Evolutionary conservation across 2,329 filamentous ascomycete species (phyloP), one percentile per base, ranked within the genome.

Genomic region (Penicillium concentricum): DNA sequence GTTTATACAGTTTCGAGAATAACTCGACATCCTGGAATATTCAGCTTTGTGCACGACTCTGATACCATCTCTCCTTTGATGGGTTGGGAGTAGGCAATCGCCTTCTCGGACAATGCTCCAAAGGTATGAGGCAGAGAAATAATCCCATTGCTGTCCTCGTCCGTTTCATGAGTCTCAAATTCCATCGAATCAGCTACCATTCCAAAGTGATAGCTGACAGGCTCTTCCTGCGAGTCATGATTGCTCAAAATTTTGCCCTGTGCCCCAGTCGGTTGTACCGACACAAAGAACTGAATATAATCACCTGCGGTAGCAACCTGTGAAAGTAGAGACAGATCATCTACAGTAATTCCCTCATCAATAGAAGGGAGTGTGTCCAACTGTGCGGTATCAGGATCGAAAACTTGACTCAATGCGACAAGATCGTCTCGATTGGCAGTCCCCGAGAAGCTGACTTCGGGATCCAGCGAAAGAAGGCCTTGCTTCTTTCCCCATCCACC

Each of bases 401-500:
- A 69, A 22, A 74, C n/a, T 39, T 64, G 51, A 47, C 67, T 58
- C 10, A 75, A 49, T 20, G 54, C 26, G 16, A 61, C 38, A 16
- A 70, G 51, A 10, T 58, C 54, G 8, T 60, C 47, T n/a, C 39
- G 51, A 12, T 56, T 56, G 30, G 47, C 22, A 49, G 61, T 56
- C 34, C 61, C 64, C 2, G 58, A 37, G 43, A 75, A 74, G 43
- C 64, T 67, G 38, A 68, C 66, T 55, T 77, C 75, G 10, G 74
- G 75, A 56, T 78, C 75, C 5, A 78, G 57, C 1, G 75, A 77
- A 20, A 78, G 67, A 10, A 78, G 68, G 3, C 75, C 75, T 51
- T 76, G 73, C 59, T 77, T 78, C 61, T 78, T 77, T n/a, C 75
- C 75, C 75, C 75, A 78, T 57, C 75, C 75, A 39, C 75, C 75